Base-by-base conservation (phyloP, 225 moss, liverwort and hornwort species). In the Physcomitrium patens region DNA sequence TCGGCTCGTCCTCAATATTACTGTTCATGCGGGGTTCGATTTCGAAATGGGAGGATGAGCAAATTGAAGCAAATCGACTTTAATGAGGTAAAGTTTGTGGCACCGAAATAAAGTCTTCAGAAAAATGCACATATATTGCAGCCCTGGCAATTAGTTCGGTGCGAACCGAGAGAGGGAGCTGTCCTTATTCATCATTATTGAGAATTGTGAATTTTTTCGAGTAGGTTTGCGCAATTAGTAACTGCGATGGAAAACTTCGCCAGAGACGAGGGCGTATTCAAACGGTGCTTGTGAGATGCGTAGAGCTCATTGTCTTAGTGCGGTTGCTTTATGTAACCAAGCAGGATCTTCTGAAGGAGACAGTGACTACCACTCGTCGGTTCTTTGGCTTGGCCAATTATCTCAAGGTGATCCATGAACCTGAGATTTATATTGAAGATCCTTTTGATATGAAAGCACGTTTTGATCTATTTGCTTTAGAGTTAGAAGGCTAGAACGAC, bases 271-370 rank as follows among this genome's bases (percentile, higher is more conserved):
- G 58, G 76, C 37, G 0, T 92, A 83, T 67, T 81, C 82, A 19
- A 77, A 85, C 65, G 77, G 50, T 14, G 18, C 91, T 91, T 67
- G 82, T 67, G 78, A 50, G 60, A 46, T 66, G 27, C 75, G 91
- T 16, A 77, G 87, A 67, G 89, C 82, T 19, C 87, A 87, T 27
- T 87, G 89, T 77, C 89, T 86, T 78, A 80, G 51, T 89, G 67
- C 90, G 90, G 17, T 76, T 91, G 74, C 91, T 91, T 72, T 87
- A 87, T 26, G 82, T 91, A 64, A 89, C 76, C 75, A 86, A 87
- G 76, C 93, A 93, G 55, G 60, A 41, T 43, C 85, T 87, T 26
- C 87, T 89, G 68, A 81, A 84, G 63, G 61, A 73, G 24, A 72
- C 89, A 75, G 76, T 91, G 74, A 51, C 74, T 8, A 46, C 76